These are phyloP conservation scores for Capsicum chinense DNA, from an alignment of 257 asterid species.

Conservation along the genomic window DNA sequence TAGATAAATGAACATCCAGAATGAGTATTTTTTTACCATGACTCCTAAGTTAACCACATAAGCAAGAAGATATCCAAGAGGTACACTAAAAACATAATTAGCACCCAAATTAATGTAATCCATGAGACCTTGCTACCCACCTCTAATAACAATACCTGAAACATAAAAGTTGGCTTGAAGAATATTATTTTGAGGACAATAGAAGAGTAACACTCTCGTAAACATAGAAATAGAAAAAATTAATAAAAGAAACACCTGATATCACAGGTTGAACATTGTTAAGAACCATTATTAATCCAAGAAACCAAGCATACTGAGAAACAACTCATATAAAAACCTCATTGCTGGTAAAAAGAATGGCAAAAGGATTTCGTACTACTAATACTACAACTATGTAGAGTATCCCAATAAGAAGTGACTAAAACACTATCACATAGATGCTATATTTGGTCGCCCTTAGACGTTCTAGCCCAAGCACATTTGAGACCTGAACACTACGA, in stretches of 20 bases:
- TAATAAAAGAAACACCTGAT: conserved; percentile 46
- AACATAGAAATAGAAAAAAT: not conserved
- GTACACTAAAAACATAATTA: conserved; percentile 68
- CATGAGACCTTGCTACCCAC: conserved; percentile 86
- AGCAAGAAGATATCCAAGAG: conserved; percentile 70
- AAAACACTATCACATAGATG: conserved; percentile 47
- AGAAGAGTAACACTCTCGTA: not conserved
- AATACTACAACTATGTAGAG: conserved; percentile 45
- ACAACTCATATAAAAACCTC: conserved; percentile 48
- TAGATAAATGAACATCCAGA: not conserved
- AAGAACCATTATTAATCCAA: conserved; percentile 56
- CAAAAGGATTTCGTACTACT: conserved; percentile 51
- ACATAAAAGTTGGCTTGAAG: not conserved
- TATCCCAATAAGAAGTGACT: conserved; percentile 56
- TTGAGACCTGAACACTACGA: conserved; percentile 67
- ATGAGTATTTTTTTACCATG: conserved; percentile 39
- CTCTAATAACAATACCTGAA: conserved; percentile 80
- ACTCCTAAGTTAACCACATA: conserved; percentile 63
- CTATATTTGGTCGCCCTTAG: conserved; percentile 58
- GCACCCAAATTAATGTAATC: conserved; percentile 78
- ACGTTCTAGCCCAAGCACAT: conserved; percentile 75
- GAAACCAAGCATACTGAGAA: conserved; percentile 50
- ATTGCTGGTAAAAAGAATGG: conserved; percentile 55
- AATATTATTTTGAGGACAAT: not conserved
- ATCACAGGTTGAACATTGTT: conserved; percentile 66